Conservation (phyloP, 805 yeast genomes). For the Millerago galiae region DNA sequence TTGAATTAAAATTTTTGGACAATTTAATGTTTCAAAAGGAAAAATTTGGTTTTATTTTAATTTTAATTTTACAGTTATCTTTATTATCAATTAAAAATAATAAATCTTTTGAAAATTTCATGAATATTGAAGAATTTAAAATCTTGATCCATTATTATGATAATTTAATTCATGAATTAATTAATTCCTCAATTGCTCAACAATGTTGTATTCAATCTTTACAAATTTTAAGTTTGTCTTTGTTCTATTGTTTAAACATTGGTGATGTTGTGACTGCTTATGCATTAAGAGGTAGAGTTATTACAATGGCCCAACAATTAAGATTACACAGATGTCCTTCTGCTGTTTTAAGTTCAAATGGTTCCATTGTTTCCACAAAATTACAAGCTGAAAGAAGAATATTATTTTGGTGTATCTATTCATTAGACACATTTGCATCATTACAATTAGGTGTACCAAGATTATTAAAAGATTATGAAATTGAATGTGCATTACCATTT, state of each 20-base stretch:
- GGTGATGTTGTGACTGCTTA: conserved; percentile 74
- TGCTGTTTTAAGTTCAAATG: conserved; percentile 63
- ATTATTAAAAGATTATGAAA: conserved; percentile 69
- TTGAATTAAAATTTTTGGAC: conserved; percentile 39
- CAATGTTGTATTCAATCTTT: conserved; percentile 61
- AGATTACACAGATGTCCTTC: conserved; percentile 84
- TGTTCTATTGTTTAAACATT: conserved; percentile 62
- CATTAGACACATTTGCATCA: conserved; percentile 69
- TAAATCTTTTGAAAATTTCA: conserved; percentile 5
- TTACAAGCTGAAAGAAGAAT: conserved; percentile 82
- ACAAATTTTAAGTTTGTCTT: conserved; percentile 61
- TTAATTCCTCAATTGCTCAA: conserved; percentile 53
- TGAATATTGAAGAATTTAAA: conserved; percentile 5
- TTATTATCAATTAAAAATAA: conserved; percentile 24
- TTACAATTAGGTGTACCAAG: conserved; percentile 80
- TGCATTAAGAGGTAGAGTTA: conserved; percentile 66
- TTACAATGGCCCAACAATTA: conserved; percentile 80
- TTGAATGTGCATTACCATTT: conserved; percentile 82
- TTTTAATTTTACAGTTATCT: conserved; percentile 44
- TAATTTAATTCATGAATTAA: conserved; percentile 53
- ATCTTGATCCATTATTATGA: conserved; percentile 45
- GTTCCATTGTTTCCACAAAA: conserved; percentile 54
- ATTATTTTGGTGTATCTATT: conserved; percentile 78
- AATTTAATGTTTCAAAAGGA: conserved; percentile 39
- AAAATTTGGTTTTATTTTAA: conserved; percentile 45